Evolutionary conservation across 2,329 filamentous ascomycete genomes (phyloP).

Genomic region (Cryoendolithus antarcticus): DNA sequence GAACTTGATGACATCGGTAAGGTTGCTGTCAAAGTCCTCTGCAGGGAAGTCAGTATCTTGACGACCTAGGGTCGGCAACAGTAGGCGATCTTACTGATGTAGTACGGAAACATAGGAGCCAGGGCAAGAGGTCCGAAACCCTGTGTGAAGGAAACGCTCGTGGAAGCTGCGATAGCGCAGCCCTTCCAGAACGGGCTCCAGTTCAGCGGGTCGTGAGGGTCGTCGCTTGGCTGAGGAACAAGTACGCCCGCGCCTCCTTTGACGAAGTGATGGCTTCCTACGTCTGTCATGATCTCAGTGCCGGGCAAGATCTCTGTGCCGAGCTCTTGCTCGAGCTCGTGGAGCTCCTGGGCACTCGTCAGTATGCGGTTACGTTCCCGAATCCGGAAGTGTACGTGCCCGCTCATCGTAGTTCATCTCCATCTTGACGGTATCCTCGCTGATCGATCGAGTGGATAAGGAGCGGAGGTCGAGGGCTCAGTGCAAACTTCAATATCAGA

Average conservation of each 20-base stretch:
- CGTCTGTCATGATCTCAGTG: constrained; percentile 49
- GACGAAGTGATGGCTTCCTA: constrained; percentile 52
- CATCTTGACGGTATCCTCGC: constrained; percentile 26
- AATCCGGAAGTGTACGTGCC: constrained; percentile 14
- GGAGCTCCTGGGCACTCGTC: constrained; percentile 26
- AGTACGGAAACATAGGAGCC: constrained; percentile 47
- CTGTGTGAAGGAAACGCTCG: constrained; percentile 39
- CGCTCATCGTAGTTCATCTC: constrained; percentile 37
- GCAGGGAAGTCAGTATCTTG: too few species aligned
- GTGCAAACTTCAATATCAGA: too few species aligned
- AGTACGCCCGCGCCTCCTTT: constrained; percentile 38
- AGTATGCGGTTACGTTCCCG: constrained; percentile 7
- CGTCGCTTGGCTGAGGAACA: constrained; percentile 39
- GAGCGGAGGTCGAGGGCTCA: too few species aligned
- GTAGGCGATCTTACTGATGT: constrained; percentile 45
- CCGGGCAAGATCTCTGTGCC: constrained; percentile 43
- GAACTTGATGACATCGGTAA: constrained; percentile 44
- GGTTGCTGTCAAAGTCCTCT: constrained; percentile 5
- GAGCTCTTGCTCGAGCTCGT: constrained; percentile 39
- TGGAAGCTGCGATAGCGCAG: constrained; percentile 35
- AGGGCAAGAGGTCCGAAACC: constrained; percentile 44
- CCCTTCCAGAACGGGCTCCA: constrained; percentile 38
- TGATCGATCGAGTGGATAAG: background rate
- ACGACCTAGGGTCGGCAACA: too few species aligned
- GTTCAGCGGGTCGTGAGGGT: constrained; percentile 36